These are phyloP conservation scores for Zancudomyces culisetae DNA, from an alignment of 371 early-diverging fungal species.

Conservation along the genomic window DNA sequence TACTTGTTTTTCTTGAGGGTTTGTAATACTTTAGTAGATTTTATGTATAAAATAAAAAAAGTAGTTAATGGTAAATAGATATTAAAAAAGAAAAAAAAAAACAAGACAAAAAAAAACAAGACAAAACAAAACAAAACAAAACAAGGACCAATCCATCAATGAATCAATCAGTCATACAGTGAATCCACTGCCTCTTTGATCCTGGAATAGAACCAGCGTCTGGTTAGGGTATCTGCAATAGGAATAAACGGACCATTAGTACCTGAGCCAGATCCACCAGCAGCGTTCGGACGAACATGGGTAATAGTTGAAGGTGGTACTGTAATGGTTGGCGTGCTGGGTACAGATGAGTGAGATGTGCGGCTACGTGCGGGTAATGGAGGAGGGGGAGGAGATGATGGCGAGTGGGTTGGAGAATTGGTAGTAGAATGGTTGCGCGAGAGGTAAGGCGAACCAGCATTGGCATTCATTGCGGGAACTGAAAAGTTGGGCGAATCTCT, in stretches of 20 bases:
- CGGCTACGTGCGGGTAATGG: not conserved
- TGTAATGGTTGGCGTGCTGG: not conserved
- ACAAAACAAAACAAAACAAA: not conserved
- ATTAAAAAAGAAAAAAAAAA: not conserved
- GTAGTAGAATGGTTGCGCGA: not conserved
- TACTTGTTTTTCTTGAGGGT: too few relatives aligned
- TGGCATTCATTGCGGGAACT: too few relatives aligned
- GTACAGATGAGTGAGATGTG: not conserved
- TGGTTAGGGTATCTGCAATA: conserved; percentile 31
- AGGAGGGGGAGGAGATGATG: not conserved
- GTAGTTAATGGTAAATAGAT: not conserved
- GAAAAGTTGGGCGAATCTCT: not conserved
- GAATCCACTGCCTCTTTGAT: conserved; percentile 32
- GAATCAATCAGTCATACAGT: not conserved
- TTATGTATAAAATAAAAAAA: too few relatives aligned
- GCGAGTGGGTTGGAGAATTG: not conserved
- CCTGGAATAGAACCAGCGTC: conserved; percentile 38
- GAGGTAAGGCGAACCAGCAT: too few relatives aligned
- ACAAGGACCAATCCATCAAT: not conserved
- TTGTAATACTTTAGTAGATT: too few relatives aligned
- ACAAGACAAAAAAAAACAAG: not conserved
- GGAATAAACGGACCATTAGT: conserved; percentile 30
- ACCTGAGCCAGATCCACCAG: conserved; percentile 8
- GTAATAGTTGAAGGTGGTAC: conserved; percentile 13
- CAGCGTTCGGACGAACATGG: conserved; percentile 5